A percentile compares a stretch with the other conserved stretches of the same genome.
phyloP scores from a whole-genome alignment of 208 protist species.

The Tritrichomonas foetus region DNA sequence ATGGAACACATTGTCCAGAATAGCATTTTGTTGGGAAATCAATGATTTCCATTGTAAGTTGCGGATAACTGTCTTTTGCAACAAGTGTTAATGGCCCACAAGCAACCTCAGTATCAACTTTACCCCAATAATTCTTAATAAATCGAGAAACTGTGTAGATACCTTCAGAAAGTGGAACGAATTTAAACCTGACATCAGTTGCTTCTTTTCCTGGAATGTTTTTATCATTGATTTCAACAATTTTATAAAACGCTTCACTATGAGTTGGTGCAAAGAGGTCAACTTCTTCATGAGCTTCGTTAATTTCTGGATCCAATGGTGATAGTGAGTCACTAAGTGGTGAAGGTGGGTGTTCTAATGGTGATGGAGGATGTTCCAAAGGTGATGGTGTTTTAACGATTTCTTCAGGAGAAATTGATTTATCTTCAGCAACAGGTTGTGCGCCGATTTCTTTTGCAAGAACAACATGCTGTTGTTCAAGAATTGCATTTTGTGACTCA shows the following conservation, averaged over 20 bases:
- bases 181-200: not conserved
- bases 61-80: not conserved
- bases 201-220: not conserved
- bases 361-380: too few species aligned
- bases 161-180: not conserved
- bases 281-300: too few species aligned
- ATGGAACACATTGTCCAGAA: not conserved
- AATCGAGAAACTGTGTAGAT: not conserved
- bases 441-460: too few species aligned
- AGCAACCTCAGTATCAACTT: not conserved
- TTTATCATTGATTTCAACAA: not conserved
- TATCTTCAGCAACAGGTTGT: too few species aligned
- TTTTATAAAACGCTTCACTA: not conserved
- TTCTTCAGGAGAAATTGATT: too few species aligned
- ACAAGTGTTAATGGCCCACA: not conserved
- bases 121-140: conserved; percentile 5
- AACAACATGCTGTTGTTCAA: too few species aligned
- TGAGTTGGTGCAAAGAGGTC: not conserved
- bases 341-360: too few species aligned
- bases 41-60: not conserved
- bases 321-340: too few species aligned
- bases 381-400: too few species aligned
- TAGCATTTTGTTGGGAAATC: not conserved
- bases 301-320: too few species aligned
- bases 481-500: too few species aligned